A percentile compares a stretch with the other conserved stretches of the same genome.
Evolutionary conservation across 2,329 filamentous ascomycete genomes (phyloP).

Genomic region (Pyrenochaeta sp.): DNA sequence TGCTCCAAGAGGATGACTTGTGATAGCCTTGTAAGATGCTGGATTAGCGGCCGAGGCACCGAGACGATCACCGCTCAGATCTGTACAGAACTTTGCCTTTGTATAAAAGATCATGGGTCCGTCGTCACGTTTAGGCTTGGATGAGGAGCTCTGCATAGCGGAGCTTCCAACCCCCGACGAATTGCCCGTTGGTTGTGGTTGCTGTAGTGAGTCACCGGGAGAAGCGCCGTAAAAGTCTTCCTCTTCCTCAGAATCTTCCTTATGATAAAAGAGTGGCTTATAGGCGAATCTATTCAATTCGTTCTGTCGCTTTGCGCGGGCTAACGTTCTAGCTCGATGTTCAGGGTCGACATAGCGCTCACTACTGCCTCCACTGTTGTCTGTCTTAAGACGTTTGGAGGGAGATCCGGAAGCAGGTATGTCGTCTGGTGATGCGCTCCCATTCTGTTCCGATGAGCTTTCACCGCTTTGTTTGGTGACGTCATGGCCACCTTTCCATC

Average conservation of each 20-base stretch:
- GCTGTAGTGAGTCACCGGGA: conserved; percentile 38
- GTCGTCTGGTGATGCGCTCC: conserved; percentile 62
- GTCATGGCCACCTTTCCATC: conserved; percentile 76
- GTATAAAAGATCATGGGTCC: conserved; percentile 87
- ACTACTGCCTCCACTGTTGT: conserved; percentile 27
- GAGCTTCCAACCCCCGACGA: conserved; percentile 58
- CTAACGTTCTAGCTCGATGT: conserved; percentile 23
- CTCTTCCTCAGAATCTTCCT: conserved; percentile 53
- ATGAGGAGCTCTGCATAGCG: conserved; percentile 54
- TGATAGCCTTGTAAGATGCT: conserved; percentile 41
- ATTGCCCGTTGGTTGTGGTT: conserved; percentile 38
- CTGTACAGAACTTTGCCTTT: conserved; percentile 80
- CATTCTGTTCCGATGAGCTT: conserved; percentile 52
- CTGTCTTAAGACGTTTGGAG: conserved; percentile 37
- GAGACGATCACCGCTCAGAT: conserved; percentile 72
- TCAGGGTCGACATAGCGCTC: conserved; percentile 26
- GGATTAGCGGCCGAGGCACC: conserved; percentile 26
- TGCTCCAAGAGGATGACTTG: conserved; percentile 44
- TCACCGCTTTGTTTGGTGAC: conserved; percentile 73
- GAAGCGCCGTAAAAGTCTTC: conserved; percentile 47
- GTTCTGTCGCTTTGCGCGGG: conserved; percentile 27
- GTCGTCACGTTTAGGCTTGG: conserved; percentile 66
- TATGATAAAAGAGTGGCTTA: conserved; percentile 59
- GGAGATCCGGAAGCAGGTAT: conserved; percentile 40
- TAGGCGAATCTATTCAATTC: conserved; percentile 52